phyloP scores from a whole-genome alignment of 225 moss, liverwort and hornwort genomes.

The Rhytidiadelphus loreus region DNA sequence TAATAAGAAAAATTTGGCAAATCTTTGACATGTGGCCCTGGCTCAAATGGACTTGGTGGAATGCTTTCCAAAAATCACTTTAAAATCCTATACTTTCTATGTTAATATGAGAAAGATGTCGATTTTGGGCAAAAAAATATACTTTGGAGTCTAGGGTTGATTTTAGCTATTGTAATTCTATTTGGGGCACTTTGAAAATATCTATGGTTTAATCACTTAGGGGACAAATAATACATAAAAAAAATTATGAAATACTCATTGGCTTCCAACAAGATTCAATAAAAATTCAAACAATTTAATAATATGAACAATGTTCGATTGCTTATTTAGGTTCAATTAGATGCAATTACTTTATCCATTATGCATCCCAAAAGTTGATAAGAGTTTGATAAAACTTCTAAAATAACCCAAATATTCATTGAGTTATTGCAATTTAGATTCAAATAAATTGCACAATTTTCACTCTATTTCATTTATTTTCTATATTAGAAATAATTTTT shows the following conservation, averaged over 20 bases:
- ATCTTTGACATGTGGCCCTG: too few relatives aligned
- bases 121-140: too few relatives aligned
- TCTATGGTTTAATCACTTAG: not conserved
- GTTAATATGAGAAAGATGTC: accelerated
- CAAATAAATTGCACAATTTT: not conserved
- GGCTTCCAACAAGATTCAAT: not conserved
- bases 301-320: not conserved
- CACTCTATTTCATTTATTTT: not conserved
- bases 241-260: not conserved
- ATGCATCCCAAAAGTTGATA: accelerated
- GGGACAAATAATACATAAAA: not conserved
- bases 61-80: too few relatives aligned
- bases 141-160: accelerated
- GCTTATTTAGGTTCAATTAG: too few relatives aligned
- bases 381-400: not conserved
- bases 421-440: not conserved
- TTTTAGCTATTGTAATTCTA: accelerated
- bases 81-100: too few relatives aligned
- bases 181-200: not conserved
- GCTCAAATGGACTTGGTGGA: accelerated
- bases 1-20: not conserved
- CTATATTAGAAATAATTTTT: not conserved
- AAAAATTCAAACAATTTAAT: accelerated
- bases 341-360: not conserved
- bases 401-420: not conserved